Evolutionary conservation across 2,329 filamentous ascomycete genomes (phyloP).

Genomic region (Paradendryphiella salina): DNA sequence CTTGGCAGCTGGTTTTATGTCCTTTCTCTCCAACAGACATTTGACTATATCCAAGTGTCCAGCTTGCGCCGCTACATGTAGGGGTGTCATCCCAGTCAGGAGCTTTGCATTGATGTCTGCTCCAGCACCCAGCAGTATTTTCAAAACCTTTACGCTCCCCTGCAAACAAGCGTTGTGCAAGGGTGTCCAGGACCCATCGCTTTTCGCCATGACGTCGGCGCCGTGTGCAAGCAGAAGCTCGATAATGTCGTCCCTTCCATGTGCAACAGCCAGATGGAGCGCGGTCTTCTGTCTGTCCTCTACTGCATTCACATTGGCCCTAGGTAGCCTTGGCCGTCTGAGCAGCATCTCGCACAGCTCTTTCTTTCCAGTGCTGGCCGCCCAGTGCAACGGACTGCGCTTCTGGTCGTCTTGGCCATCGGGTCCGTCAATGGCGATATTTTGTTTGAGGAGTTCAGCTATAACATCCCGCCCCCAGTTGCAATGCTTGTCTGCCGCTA

Average conservation of each 20-base stretch:
- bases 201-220: conserved; percentile 40
- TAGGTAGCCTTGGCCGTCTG: conserved; percentile 28
- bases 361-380: conserved; percentile 60
- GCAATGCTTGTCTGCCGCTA: conserved; percentile 49
- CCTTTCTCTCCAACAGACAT: conserved; percentile 42
- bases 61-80: conserved; percentile 45
- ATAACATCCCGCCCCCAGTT: conserved; percentile 55
- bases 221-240: conserved; percentile 39
- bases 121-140: conserved; percentile 35
- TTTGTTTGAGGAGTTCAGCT: conserved; percentile 46
- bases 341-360: conserved; percentile 56
- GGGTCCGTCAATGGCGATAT: conserved; percentile 48
- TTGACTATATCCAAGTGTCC: conserved; percentile 46
- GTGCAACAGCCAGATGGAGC: conserved; percentile 42
- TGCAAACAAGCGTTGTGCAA: conserved; percentile 44
- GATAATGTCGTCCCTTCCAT: conserved; percentile 44
- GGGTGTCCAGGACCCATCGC: conserved; percentile 42
- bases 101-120: conserved; percentile 42
- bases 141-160: conserved; percentile 39
- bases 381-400: conserved; percentile 61
- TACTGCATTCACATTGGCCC: conserved; percentile 41
- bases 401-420: conserved; percentile 51
- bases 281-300: conserved; percentile 44
- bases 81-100: conserved; percentile 42
- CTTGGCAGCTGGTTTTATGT: conserved; percentile 45